Conservation (phyloP, 108 stramenopile species). For the Skeletonema menzelii region DNA sequence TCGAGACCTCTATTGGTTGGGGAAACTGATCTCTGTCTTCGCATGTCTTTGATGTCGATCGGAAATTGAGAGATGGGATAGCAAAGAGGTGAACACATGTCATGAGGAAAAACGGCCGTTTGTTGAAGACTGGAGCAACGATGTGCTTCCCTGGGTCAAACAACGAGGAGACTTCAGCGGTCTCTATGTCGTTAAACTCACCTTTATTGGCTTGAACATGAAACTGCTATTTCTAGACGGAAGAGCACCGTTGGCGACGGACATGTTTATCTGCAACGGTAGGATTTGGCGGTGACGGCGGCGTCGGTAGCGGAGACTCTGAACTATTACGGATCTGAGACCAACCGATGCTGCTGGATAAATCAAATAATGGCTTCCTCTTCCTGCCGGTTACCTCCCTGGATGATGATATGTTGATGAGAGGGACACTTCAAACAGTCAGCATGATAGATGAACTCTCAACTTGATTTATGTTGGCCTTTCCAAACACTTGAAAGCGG, state of each 20-base stretch:
- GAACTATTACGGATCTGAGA: not conserved
- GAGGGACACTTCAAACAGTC: too few species aligned
- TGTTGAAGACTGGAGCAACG: not conserved
- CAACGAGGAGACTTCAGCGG: not conserved
- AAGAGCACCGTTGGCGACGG: not conserved
- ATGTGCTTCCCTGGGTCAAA: not conserved
- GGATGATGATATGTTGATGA: not conserved
- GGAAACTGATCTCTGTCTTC: conserved; percentile 42
- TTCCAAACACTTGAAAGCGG: not conserved
- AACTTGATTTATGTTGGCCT: not conserved
- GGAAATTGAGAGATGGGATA: not conserved
- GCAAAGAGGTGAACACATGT: not conserved
- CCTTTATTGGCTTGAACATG: conserved; percentile 56
- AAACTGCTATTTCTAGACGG: conserved; percentile 11
- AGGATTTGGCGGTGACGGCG: not conserved
- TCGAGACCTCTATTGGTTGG: conserved; percentile 33
- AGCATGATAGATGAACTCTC: too few species aligned
- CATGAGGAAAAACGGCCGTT: conserved; percentile 1
- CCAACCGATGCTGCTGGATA: not conserved
- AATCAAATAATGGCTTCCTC: not conserved
- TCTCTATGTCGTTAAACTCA: conserved; percentile 3
- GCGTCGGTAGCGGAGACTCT: not conserved
- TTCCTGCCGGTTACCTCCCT: not conserved
- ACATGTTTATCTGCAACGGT: not conserved
- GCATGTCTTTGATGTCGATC: conserved; percentile 45